Percentiles rank a stretch among this genome's conserved stretches.
These are phyloP conservation scores for Aspergillus haitiensis DNA, from an alignment of 495 filamentous ascomycete genomes.

Conservation along the genomic window DNA sequence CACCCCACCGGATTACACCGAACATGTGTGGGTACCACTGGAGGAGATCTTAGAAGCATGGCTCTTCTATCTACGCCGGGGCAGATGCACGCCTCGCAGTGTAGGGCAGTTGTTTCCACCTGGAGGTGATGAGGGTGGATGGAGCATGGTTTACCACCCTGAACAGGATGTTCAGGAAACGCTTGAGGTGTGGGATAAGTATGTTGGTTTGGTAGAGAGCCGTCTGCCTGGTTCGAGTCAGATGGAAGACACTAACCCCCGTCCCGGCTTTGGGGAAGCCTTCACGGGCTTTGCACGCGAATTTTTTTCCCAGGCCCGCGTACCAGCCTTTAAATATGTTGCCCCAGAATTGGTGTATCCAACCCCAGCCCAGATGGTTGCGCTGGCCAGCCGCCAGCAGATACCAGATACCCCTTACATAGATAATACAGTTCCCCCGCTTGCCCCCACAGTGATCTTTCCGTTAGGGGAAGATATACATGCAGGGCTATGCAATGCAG, in stretches of 20 bases:
- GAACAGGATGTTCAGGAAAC: not conserved
- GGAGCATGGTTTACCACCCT: not conserved
- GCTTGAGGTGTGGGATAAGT: not conserved
- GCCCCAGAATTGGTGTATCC: conserved; percentile 1
- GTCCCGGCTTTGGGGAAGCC: not conserved
- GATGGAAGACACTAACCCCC: not conserved
- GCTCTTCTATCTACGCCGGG: not conserved
- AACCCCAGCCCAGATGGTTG: not conserved
- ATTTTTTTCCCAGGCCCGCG: not conserved
- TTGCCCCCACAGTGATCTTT: not conserved
- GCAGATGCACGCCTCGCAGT: not conserved
- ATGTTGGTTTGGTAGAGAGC: conserved; percentile 1
- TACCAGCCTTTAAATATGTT: conserved; percentile 1
- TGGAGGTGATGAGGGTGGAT: not conserved
- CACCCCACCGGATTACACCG: not conserved
- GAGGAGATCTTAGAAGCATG: not conserved
- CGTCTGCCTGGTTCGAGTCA: not conserved
- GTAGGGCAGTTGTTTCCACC: not conserved
- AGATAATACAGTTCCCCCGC: not conserved
- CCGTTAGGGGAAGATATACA: not conserved
- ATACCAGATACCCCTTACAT: not conserved
- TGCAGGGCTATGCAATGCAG: not conserved
- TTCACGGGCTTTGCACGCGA: not conserved
- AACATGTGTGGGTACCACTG: conserved; percentile 3
- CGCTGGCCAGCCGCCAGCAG: not conserved